These are phyloP conservation scores for Talaromyces sp. DNA, from an alignment of 2,329 filamentous ascomycete genomes.

Conservation along the genomic window DNA sequence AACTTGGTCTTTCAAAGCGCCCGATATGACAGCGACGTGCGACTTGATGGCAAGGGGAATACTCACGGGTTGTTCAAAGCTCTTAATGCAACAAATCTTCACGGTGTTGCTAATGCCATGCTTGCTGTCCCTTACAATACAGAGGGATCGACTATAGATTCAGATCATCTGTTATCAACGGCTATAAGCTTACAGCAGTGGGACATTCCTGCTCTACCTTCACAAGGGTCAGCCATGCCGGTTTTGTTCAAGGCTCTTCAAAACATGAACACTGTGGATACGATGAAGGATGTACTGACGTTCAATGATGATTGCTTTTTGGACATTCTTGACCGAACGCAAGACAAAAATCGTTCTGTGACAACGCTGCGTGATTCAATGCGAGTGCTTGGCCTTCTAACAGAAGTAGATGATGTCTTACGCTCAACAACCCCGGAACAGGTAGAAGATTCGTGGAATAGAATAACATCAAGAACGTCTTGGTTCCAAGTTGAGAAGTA, in stretches of 20 bases:
- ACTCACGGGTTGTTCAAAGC: constrained; percentile 68
- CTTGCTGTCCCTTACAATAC: constrained; percentile 58
- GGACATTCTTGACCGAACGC: constrained; percentile 41
- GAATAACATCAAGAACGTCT: constrained; percentile 59
- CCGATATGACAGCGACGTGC: constrained; percentile 79
- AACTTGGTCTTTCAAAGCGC: constrained; percentile 87
- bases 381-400: constrained; percentile 63
- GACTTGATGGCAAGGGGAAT: constrained; percentile 54
- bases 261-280: constrained; percentile 63
- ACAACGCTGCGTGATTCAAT: constrained; percentile 54
- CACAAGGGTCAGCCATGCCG: constrained; percentile 56
- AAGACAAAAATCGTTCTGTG: constrained; percentile 32
- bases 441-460: constrained; percentile 56
- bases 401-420: constrained; percentile 75
- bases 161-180: constrained; percentile 71
- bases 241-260: constrained; percentile 78
- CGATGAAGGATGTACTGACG: constrained; percentile 49
- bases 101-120: constrained; percentile 78
- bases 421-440: constrained; percentile 56
- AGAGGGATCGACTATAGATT: constrained; percentile 44
- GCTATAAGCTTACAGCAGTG: constrained; percentile 82
- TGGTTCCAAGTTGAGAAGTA: constrained; percentile 84
- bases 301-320: constrained; percentile 59
- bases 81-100: constrained; percentile 73
- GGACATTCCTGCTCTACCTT: constrained; percentile 71